Evolutionary conservation across 164 flowering plant species (phyloP).

Genomic region (Dillenia turbinata): DNA sequence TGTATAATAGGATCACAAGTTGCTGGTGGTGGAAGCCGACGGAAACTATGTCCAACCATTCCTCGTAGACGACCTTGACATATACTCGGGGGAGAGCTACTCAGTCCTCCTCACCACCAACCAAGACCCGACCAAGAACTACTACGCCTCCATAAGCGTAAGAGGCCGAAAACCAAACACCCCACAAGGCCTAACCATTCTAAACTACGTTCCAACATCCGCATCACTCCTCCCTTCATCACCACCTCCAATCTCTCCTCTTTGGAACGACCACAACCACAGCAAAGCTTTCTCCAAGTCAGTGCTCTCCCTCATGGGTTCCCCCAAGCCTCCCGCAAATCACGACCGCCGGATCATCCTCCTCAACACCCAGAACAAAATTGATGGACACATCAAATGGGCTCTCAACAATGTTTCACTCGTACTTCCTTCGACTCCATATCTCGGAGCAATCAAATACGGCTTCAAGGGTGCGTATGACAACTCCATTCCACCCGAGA

Average conservation of each 20-base stretch:
- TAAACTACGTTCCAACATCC: slow-evolving; percentile 58
- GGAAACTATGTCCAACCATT: slow-evolving; percentile 85
- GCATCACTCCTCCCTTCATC: slow-evolving; percentile 42
- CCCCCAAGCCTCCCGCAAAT: slow-evolving; percentile 48
- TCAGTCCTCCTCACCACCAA: slow-evolving; percentile 67
- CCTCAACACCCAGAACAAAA: slow-evolving; percentile 78
- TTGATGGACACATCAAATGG: slow-evolving; percentile 76
- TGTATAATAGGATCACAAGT: slow-evolving; percentile 70
- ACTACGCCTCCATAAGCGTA: slow-evolving; percentile 65
- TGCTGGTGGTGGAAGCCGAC: slow-evolving; percentile 90
- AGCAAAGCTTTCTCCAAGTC: slow-evolving; percentile 52
- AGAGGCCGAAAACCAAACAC: slow-evolving; percentile 66
- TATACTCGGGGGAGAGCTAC: slow-evolving; percentile 91
- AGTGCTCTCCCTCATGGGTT: slow-evolving; percentile 37
- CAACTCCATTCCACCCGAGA: slow-evolving; percentile 40
- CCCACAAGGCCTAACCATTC: slow-evolving; percentile 61
- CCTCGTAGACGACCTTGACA: slow-evolving; percentile 48
- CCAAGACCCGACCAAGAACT: slow-evolving; percentile 62
- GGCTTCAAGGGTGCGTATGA: slow-evolving; percentile 39
- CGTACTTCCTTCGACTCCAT: slow-evolving; percentile 69
- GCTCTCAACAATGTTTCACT: slow-evolving; percentile 79
- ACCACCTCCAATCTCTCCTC: slow-evolving; percentile 63
- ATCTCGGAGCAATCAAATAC: slow-evolving; percentile 58
- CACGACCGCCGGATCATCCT: slow-evolving; percentile 46
- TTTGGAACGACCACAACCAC: slow-evolving; percentile 57